phyloP scores from a whole-genome alignment of 192 early-diverging fungal genomes.

The Coemansia erecta region DNA sequence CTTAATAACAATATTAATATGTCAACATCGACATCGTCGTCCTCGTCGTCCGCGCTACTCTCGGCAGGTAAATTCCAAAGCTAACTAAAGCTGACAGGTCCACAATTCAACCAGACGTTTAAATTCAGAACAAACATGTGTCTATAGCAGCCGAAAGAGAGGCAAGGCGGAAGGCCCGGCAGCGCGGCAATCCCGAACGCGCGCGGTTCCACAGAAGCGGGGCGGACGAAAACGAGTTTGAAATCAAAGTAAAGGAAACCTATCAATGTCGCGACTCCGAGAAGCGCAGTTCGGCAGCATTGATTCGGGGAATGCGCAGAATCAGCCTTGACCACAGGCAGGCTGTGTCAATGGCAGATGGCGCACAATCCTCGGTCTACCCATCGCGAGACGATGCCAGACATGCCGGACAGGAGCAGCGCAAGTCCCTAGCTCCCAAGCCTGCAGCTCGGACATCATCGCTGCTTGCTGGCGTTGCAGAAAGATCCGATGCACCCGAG shows the following conservation, averaged over 20 bases:
- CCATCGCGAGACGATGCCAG: no score
- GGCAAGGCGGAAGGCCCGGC: slow-evolving; percentile 35
- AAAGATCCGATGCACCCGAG: no score
- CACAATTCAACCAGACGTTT: neutral
- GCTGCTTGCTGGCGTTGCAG: no score
- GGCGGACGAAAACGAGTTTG: slow-evolving; percentile 19
- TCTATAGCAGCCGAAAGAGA: slow-evolving; percentile 23
- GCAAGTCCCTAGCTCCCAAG: no score
- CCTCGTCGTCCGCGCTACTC: no score
- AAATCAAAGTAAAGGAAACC: slow-evolving; percentile 16
- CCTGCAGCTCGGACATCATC: no score
- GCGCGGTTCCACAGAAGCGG: slow-evolving; percentile 35
- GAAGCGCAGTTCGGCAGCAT: neutral
- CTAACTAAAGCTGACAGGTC: no score
- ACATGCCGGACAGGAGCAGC: no score
- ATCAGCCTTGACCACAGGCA: slow-evolving; percentile 4
- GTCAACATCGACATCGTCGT: no score
- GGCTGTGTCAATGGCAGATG: neutral
- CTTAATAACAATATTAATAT: no score
- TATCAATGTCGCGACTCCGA: neutral
- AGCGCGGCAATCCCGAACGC: slow-evolving; percentile 46
- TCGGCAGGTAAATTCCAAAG: no score
- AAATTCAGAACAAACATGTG: neutral
- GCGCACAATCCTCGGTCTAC: no score
- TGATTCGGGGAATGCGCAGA: slow-evolving; percentile 8